These are phyloP conservation scores for Trichoderma sp. DNA, from an alignment of 2,329 filamentous ascomycete species.

Conservation along the genomic window DNA sequence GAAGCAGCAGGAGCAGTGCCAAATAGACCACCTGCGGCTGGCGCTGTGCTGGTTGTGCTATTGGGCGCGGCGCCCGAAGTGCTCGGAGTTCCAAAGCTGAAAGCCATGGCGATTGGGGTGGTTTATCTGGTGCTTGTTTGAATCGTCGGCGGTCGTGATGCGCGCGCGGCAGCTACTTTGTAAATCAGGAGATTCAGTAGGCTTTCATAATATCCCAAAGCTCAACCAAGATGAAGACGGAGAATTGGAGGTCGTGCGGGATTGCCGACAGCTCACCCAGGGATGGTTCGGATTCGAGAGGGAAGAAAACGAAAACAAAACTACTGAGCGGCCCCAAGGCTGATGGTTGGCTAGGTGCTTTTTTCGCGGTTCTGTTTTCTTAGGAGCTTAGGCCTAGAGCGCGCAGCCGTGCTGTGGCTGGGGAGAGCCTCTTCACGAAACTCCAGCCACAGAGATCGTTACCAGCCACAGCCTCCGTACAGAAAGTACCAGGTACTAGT, in stretches of 20 bases:
- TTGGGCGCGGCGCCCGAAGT: constrained; percentile 34
- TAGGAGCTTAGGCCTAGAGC: constrained; percentile 10
- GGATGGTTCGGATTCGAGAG: neutral
- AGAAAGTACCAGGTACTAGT: neutral
- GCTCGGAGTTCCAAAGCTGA: constrained; percentile 39
- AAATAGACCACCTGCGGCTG: constrained; percentile 43
- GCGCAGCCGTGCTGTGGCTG: constrained; percentile 22
- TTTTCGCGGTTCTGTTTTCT: constrained; percentile 21
- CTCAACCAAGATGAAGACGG: neutral
- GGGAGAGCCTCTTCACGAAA: neutral
- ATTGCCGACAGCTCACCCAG: constrained; percentile 6
- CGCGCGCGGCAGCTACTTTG: neutral
- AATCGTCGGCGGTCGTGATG: constrained; percentile 15
- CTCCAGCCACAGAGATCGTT: neutral
- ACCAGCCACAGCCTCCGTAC: neutral
- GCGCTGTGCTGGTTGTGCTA: constrained; percentile 38
- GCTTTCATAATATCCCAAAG: constrained; percentile 16
- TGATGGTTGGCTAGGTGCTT: constrained; percentile 13
- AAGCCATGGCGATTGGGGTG: constrained; percentile 36
- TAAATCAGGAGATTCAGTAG: constrained; percentile 6
- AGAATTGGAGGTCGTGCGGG: neutral
- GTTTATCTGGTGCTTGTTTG: neutral
- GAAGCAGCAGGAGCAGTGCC: constrained; percentile 31
- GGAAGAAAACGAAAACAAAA: constrained; percentile 14
- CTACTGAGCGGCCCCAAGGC: constrained; percentile 11